A percentile compares a stretch with the other conserved stretches of the same genome.
Conservation (phyloP, 805 yeast species). For the Blastobotrys muscicola region DNA sequence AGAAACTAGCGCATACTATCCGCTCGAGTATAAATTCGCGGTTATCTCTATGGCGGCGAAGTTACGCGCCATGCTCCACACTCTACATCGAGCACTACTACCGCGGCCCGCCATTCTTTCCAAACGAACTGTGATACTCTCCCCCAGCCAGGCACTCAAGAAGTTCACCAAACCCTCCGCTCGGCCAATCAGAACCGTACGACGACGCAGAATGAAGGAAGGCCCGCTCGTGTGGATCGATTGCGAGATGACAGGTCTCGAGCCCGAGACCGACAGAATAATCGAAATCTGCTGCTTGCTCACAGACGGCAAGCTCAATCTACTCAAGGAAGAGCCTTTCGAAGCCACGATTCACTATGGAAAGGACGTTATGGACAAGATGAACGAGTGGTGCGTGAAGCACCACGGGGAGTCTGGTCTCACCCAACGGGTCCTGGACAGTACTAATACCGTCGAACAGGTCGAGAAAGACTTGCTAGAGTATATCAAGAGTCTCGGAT, state of each 20-base stretch:
- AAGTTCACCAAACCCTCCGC: no score
- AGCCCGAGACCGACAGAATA: conserved; percentile 69
- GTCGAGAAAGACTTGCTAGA: conserved; percentile 59
- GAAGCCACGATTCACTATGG: conserved; percentile 74
- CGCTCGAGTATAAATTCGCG: no score
- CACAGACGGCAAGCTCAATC: conserved; percentile 71
- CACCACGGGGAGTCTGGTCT: conserved; percentile 75
- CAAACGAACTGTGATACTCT: no score
- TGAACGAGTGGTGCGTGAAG: conserved; percentile 82
- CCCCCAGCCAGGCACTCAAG: no score
- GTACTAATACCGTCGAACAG: conserved; percentile 41
- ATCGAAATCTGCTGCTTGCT: conserved; percentile 87
- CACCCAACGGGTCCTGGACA: conserved; percentile 54
- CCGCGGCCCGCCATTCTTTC: no score
- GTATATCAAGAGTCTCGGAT: conserved; percentile 50
- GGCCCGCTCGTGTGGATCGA: conserved; percentile 78
- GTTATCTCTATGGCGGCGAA: no score
- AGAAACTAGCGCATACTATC: no score
- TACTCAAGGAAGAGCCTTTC: conserved; percentile 62
- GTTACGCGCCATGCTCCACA: no score
- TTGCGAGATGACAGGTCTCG: conserved; percentile 97
- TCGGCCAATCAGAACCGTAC: neutral
- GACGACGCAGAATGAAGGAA: conserved; percentile 3
- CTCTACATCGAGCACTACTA: no score
- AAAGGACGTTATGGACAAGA: conserved; percentile 47